Evolutionary conservation across 78 protist genomes (phyloP), one percentile per base, ranked within the genome.

Genomic region (Dictyostelium citrinum): DNA sequence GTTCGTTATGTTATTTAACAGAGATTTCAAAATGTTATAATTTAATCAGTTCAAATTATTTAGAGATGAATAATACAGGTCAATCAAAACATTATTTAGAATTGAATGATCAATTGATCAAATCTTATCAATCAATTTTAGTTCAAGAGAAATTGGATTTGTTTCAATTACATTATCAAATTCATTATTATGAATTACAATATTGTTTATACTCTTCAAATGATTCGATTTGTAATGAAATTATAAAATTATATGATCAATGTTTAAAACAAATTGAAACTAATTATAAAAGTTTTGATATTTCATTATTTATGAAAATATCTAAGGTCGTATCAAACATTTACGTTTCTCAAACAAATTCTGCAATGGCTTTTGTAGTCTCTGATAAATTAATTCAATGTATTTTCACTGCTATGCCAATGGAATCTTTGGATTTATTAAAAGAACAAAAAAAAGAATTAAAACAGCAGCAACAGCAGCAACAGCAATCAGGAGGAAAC

Each of bases 401-500:
- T 67, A 58, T 88, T 6, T 72, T 77, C 31, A 43, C 81, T 24
- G 31, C 83, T 8, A 88, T 88, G 51, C 93, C 93, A 46, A 29
- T 29, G 7, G 93, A 88, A 33, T 61, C 93, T 70, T 20, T 80
- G 9, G 84, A 80, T 55, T 58, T 80, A 35, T 31, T 80, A 31
- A 80, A 80, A 43, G 72, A 68, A n/a, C 43, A 37, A n/a, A 24
- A 24, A 29, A 82, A n/a, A 55, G 35, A 27, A 46, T 35, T 29
- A 14, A 58, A 55, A 80, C 14, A 55, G 5, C 45, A 55, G 12
- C 70, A 80, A 33, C 51, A 61, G 20, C 16, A 81, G 46, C 33
- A 78, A 67, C 64, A 16, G 22, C 72, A 43, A 43, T 8, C 10
- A 8, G 51, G 22, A 16, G 75, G 58, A 10, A 17, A 27, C 24